phyloP scores from a whole-genome alignment of 495 filamentous ascomycete species.

The Collariella sp. region DNA sequence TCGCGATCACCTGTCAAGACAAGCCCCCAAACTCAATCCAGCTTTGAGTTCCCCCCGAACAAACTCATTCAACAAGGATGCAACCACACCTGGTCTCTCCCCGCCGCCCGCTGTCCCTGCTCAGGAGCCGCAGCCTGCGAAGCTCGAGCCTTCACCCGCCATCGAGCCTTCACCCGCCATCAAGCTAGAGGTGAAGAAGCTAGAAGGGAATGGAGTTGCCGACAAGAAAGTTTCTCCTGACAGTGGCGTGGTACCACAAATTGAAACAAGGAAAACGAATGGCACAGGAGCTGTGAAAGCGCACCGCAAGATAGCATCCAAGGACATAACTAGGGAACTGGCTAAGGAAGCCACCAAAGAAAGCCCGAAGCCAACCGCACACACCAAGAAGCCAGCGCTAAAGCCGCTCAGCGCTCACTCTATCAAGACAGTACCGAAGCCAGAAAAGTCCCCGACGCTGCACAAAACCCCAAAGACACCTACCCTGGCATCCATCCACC shows the following conservation, averaged over 20 bases:
- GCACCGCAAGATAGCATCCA: conserved; percentile 9
- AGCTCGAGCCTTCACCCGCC: conserved; percentile 9
- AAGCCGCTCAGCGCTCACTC: conserved; percentile 25
- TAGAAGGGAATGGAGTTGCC: neutral
- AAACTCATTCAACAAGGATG: conserved; percentile 6
- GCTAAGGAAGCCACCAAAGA: too few species aligned
- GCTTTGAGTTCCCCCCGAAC: conserved; percentile 28
- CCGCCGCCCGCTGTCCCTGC: neutral
- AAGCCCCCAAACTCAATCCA: conserved; percentile 26
- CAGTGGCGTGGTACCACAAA: conserved; percentile 4
- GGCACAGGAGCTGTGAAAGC: conserved; percentile 9
- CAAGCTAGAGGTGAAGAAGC: neutral
- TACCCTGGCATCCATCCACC: conserved; percentile 16
- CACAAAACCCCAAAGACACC: conserved; percentile 26
- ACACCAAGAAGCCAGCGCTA: conserved; percentile 27
- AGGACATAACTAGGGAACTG: too few species aligned
- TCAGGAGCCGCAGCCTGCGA: conserved; percentile 9
- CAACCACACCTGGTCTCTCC: neutral
- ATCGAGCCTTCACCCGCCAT: neutral
- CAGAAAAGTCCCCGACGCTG: conserved; percentile 32
- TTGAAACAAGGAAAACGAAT: conserved; percentile 4
- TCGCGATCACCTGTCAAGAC: conserved; percentile 23
- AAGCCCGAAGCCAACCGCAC: conserved; percentile 31
- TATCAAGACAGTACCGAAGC: conserved; percentile 29
- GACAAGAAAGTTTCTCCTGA: neutral